Evolutionary conservation across 306 rosid species (phyloP), one percentile per base, ranked within the genome.

Genomic region (Fragaria vesca): DNA sequence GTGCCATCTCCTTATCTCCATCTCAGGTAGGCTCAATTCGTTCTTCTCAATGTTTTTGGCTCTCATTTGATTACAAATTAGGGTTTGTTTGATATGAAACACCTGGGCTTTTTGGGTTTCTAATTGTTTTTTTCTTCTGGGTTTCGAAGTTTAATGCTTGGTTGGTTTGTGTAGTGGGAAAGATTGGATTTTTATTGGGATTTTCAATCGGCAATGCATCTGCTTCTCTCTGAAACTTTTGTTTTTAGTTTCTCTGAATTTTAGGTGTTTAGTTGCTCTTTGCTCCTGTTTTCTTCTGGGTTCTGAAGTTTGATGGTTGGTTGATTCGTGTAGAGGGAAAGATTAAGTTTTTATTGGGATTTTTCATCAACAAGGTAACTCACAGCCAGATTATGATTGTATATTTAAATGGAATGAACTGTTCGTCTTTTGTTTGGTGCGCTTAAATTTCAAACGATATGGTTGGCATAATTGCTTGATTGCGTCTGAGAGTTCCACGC

Each of bases 401-500:
- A 15, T 36, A 57, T 4, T 21, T 38, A 38, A 61, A 21, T 73
- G 68, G 77, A 57, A 42, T 8, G 8, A 58, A 15, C 46, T 78
- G 77, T 34, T 62, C 26, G 42, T 26, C 12, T 61, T 21, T 55
- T 6, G 30, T 51, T 57, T 52, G 46, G 16, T 36, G 10, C 9
- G 1, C 15, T 66, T 32, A 30, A 4, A 13, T 74, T 24, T 43
- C 42, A 48, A 34, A 36, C 65, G 55, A 51, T 68, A 79, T 80
- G 72, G 58, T 73, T 73, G 73, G 81, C 69, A 42, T 68, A 73
- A 15, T 78, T 80, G 73, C 60, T 76, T 80, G 82, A 81, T 86
- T 71, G 80, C 71, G 79, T 81, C 73, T 83, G 84, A 79, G 65
- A 74, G 42, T 86, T 82, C 60, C 51, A 36, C 77, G 80, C 76